Evolutionary conservation across 495 filamentous ascomycete genomes (phyloP), one percentile per base, ranked within the genome.

Genomic region (Penicillium samsonianum): DNA sequence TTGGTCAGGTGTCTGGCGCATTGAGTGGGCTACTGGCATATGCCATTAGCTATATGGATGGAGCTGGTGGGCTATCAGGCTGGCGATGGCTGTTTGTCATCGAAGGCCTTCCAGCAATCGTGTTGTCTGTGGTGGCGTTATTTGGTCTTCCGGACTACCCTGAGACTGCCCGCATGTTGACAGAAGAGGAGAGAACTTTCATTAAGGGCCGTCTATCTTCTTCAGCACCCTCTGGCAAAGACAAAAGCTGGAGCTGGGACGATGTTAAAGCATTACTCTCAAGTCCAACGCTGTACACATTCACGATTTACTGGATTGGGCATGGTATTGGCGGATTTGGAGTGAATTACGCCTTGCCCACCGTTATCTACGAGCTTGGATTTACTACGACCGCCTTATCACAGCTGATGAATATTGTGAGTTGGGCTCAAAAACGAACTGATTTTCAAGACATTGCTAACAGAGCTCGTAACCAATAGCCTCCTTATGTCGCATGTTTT

Each of bases 1-100:
- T 67, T 0, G 70, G 73, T 14, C 67, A 76, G 44, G 47, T 78
- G 4, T 70, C 71, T 0, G 61, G 71, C 2, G 68, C 73, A 6
- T 53, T 77, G 50, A 73, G 71, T 57, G 74, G 74, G 10, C 41
- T 78, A 22, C 61, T 78, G 3, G 76, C 76, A 14, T 75, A 75
- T 25, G 73, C 69, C 3, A 73, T 78, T 45, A 66, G 68, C 19
- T 73, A 71, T 38, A 72, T 76, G 73, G 65, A 76, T 50, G 66
- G 67, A 0, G 41, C 63, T 1, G 66, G 66, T 12, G 74, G 69
- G 0, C 56, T 76, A 0, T 64, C 68, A 16, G 76, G 74, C 8
- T 79, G 76, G 76, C 47, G 74, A 20, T 78, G 76, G 76, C 54
- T 81, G 25, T 80, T 79, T 43, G 60, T 81, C 19, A 51, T 81